Percentiles rank a stretch among this genome's conserved stretches.
Evolutionary conservation across 768 basidiomycete genomes (phyloP).

Genomic region (Hericium coralloides): DNA sequence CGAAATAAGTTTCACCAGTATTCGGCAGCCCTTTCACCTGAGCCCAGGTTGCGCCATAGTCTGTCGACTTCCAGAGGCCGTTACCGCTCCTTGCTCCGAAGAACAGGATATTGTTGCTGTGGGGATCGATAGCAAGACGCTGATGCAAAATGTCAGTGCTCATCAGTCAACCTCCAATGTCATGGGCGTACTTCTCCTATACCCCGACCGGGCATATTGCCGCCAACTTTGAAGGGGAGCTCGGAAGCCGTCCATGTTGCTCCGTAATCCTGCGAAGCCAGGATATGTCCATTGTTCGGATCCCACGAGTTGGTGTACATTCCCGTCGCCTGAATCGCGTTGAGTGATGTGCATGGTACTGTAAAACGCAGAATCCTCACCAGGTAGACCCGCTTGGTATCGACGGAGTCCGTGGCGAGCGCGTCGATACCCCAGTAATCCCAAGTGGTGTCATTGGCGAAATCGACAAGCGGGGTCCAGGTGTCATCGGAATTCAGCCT

Average conservation of each 20-base stretch:
- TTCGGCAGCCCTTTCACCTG: slow-evolving; percentile 52
- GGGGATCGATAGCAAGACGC: slow-evolving; percentile 57
- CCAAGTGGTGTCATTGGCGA: slow-evolving; percentile 39
- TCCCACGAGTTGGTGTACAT: slow-evolving; percentile 59
- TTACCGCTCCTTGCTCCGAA: slow-evolving; percentile 59
- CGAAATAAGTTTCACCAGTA: slow-evolving; percentile 31
- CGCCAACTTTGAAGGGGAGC: slow-evolving; percentile 59
- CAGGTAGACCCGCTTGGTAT: slow-evolving; percentile 45
- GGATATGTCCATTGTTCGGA: slow-evolving; percentile 53
- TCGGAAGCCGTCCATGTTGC: slow-evolving; percentile 41
- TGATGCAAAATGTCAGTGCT: slow-evolving; percentile 13
- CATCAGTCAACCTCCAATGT: too few relatives aligned
- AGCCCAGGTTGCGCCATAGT: slow-evolving; percentile 50
- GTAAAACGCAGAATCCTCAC: slow-evolving; percentile 16
- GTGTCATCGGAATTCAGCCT: slow-evolving; percentile 50
- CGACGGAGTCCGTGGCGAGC: slow-evolving; percentile 53
- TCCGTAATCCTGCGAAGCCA: slow-evolving; percentile 51
- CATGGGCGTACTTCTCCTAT: slow-evolving; percentile 39
- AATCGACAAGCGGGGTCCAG: slow-evolving; percentile 58
- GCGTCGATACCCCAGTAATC: slow-evolving; percentile 36
- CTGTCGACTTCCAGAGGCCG: slow-evolving; percentile 58
- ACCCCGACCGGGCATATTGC: slow-evolving; percentile 64
- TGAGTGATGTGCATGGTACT: too few relatives aligned
- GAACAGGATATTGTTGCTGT: slow-evolving; percentile 50
- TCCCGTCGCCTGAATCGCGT: slow-evolving; percentile 35